phyloP scores from a whole-genome alignment of 2,329 filamentous ascomycete genomes.

The Cytospora schulzeri region DNA sequence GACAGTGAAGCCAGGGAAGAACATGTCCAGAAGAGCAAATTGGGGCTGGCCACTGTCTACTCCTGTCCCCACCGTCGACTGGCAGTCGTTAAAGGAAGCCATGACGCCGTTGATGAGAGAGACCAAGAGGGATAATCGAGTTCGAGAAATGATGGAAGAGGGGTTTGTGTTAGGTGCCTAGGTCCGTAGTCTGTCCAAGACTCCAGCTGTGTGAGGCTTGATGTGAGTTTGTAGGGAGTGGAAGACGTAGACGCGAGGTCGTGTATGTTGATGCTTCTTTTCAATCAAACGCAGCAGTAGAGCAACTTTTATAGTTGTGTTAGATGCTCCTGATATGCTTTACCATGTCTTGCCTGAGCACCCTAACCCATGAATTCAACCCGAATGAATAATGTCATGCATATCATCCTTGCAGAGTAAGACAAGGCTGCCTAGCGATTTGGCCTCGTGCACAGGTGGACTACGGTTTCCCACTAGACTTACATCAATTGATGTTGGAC shows the following conservation, averaged over 20 bases:
- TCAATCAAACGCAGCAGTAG: background rate
- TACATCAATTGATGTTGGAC: background rate
- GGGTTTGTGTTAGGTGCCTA: background rate
- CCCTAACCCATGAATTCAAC: background rate
- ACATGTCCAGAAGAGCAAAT: slow-evolving; percentile 58
- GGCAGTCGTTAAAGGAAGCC: slow-evolving; percentile 9
- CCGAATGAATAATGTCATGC: background rate
- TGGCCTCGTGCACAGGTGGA: slow-evolving; percentile 21
- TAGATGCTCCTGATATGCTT: background rate
- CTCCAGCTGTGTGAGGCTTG: background rate
- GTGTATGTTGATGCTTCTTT: background rate
- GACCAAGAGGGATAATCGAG: too few relatives aligned
- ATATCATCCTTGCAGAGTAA: background rate
- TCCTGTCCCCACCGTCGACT: background rate
- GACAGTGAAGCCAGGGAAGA: slow-evolving; percentile 67
- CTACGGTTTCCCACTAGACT: background rate
- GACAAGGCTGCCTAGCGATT: slow-evolving; percentile 1
- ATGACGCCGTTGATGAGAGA: slow-evolving; percentile 3
- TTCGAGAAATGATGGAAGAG: background rate
- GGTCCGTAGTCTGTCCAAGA: background rate
- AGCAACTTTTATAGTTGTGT: background rate
- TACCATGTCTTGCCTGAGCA: background rate
- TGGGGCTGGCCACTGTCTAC: slow-evolving; percentile 37
- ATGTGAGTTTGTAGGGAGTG: background rate
- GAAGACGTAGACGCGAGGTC: background rate